A percentile compares a stretch with the other conserved stretches of the same genome.
phyloP scores from a whole-genome alignment of 257 asterid species.

The Misopates orontium region DNA sequence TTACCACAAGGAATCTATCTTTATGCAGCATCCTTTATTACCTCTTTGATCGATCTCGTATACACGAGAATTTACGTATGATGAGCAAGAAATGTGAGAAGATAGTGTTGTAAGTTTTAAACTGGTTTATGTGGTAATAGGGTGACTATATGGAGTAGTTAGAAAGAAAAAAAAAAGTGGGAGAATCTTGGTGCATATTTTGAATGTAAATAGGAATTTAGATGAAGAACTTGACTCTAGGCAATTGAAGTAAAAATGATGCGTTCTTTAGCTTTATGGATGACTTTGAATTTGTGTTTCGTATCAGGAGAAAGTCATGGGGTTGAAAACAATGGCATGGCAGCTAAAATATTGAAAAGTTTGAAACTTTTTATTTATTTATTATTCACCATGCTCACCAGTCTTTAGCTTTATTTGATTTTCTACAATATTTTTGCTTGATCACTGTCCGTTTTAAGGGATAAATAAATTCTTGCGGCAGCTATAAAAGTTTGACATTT shows the following conservation, averaged over 20 bases:
- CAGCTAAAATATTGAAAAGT: slow-evolving; percentile 16
- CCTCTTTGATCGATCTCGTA: background rate
- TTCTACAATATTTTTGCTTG: background rate
- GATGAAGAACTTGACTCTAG: too few relatives aligned
- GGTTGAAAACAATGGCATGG: slow-evolving; percentile 24
- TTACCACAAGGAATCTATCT: background rate
- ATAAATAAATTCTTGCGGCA: slow-evolving; percentile 9
- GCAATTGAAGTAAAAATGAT: background rate
- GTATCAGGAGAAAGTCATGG: slow-evolving; percentile 24
- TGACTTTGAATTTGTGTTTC: slow-evolving; percentile 22
- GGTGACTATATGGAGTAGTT: background rate
- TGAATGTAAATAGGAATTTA: background rate
- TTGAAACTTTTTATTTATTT: background rate
- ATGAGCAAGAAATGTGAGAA: too few relatives aligned
- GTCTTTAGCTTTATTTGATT: background rate
- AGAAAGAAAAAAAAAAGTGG: background rate
- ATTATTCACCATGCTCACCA: slow-evolving; percentile 16
- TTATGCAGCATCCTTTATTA: slow-evolving; percentile 6
- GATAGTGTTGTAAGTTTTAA: too few relatives aligned
- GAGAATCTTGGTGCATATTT: background rate
- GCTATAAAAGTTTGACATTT: slow-evolving; percentile 33
- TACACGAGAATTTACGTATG: too few relatives aligned
- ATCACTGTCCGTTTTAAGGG: slow-evolving; percentile 16
- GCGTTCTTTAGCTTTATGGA: slow-evolving; percentile 13
- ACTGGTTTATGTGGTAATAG: too few relatives aligned